A percentile compares a stretch with the other conserved stretches of the same genome.
Conservation (phyloP, 176 grass and related monocot genomes). For the Triticum urartu region DNA sequence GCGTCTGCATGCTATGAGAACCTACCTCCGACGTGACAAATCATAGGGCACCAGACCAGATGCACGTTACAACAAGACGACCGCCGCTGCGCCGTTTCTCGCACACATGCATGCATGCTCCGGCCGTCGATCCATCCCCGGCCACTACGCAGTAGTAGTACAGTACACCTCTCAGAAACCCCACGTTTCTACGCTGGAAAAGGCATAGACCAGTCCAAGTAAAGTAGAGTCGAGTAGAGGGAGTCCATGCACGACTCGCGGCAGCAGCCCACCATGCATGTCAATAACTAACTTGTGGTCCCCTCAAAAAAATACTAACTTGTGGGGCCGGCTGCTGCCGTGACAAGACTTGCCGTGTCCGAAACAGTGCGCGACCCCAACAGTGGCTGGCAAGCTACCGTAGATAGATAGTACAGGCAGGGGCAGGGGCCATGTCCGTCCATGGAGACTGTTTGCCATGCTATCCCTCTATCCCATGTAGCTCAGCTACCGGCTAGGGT, state of each 20-base stretch:
- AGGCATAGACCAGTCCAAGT: background rate
- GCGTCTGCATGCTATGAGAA: no score
- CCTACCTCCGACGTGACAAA: no score
- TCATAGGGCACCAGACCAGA: no score
- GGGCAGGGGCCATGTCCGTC: background rate
- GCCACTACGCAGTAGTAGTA: background rate
- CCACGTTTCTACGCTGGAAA: background rate
- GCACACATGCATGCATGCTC: background rate
- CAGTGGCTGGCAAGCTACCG: background rate
- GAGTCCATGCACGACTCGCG: background rate
- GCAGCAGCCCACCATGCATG: background rate
- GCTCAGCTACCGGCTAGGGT: no score
- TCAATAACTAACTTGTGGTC: constrained; percentile 29
- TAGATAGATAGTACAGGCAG: no score
- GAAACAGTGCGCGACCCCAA: background rate
- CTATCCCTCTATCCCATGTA: background rate
- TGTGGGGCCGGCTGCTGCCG: background rate
- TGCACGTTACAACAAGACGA: background rate
- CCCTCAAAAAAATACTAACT: background rate
- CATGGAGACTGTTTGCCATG: background rate
- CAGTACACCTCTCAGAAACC: no score
- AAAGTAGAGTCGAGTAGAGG: background rate
- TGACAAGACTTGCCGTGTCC: constrained; percentile 40
- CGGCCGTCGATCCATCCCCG: no score
- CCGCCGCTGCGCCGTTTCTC: background rate